Conservation (phyloP, 2,329 filamentous ascomycete genomes). For the Nemania serpens region DNA sequence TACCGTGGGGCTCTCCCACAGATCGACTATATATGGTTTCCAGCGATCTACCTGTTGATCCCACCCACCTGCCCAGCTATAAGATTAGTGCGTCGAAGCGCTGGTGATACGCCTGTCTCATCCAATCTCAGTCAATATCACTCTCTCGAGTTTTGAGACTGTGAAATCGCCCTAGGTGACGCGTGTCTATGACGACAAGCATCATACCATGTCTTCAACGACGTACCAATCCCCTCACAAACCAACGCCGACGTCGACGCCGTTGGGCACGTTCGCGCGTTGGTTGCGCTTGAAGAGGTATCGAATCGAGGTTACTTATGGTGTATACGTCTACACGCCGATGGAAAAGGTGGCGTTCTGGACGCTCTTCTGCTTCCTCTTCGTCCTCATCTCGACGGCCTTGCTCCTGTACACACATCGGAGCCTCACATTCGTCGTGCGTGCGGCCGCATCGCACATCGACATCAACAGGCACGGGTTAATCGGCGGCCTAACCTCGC, state of each 20-base stretch:
- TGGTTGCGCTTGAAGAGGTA: conserved; percentile 79
- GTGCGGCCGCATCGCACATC: neutral
- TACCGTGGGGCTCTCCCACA: too few species aligned
- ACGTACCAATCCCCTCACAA: conserved; percentile 24
- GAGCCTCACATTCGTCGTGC: conserved; percentile 66
- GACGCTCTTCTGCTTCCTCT: conserved; percentile 71
- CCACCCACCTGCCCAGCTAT: neutral
- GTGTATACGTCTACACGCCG: conserved; percentile 78
- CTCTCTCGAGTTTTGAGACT: neutral
- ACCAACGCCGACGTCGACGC: conserved; percentile 23
- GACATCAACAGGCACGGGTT: neutral
- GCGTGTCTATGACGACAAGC: neutral
- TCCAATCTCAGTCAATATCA: neutral
- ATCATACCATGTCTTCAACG: conserved; percentile 16
- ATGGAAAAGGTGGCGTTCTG: conserved; percentile 81
- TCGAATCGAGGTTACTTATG: conserved; percentile 82
- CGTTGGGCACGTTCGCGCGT: conserved; percentile 52
- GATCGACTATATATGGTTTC: neutral
- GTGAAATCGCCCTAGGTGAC: neutral
- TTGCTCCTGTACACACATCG: conserved; percentile 69
- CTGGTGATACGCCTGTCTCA: neutral
- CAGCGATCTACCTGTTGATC: neutral
- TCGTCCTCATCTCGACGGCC: conserved; percentile 70
- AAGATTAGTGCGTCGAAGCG: neutral
- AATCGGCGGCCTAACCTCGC: neutral